A percentile compares a stretch with the other conserved stretches of the same genome.
Conservation (phyloP, 2,329 filamentous ascomycete genomes). For the Aspergillus melleus region DNA sequence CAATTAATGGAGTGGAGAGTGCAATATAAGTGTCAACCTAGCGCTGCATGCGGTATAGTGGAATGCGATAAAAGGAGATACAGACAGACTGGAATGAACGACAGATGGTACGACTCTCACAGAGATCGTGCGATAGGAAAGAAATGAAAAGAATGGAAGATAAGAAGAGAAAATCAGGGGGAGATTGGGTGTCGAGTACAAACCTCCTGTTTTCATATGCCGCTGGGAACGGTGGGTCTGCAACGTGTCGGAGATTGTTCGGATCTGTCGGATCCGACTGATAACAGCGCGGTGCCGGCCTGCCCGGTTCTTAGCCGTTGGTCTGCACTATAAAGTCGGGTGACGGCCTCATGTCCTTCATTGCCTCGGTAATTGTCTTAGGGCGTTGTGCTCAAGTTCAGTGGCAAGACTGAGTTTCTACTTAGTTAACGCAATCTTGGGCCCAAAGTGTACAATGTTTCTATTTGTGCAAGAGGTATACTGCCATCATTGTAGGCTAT, state of each 20-base stretch:
- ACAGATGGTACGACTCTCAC: not conserved
- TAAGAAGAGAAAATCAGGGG: not conserved
- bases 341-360: too few relatives aligned
- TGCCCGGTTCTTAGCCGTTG: too few relatives aligned
- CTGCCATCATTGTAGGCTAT: too few relatives aligned
- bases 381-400: too few relatives aligned
- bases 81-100: not conserved
- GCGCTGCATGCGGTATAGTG: not conserved
- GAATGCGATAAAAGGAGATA: not conserved
- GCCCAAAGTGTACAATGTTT: too few relatives aligned
- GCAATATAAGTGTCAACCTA: not conserved
- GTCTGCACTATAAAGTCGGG: too few relatives aligned
- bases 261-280: constrained; percentile 18
- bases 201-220: not conserved
- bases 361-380: too few relatives aligned
- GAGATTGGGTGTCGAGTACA: not conserved
- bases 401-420: too few relatives aligned
- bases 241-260: constrained; percentile 13
- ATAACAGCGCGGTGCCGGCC: not conserved
- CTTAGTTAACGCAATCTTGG: too few relatives aligned
- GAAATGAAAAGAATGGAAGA: not conserved
- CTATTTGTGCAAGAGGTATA: too few relatives aligned
- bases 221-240: not conserved
- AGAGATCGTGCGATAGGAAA: not conserved
- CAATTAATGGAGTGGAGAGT: not conserved